These are phyloP conservation scores for Blastomyces silverae DNA, from an alignment of 2,329 filamentous ascomycete genomes.

Conservation along the genomic window DNA sequence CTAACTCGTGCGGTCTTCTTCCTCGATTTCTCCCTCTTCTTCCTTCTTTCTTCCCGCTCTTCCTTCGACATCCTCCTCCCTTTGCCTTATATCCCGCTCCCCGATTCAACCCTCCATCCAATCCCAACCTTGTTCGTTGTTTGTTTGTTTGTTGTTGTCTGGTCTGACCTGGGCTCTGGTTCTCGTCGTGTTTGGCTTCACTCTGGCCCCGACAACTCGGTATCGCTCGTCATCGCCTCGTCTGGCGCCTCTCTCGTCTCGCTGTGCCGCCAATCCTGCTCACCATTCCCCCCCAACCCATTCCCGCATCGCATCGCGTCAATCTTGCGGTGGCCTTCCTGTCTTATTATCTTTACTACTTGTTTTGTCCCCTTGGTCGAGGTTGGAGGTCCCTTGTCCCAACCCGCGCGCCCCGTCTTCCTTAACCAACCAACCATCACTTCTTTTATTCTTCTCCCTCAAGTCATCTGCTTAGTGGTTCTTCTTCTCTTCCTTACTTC, in stretches of 20 bases:
- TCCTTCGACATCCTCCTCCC: neutral
- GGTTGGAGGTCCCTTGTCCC: neutral
- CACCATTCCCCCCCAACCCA: slow-evolving; percentile 2
- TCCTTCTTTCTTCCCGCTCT: neutral
- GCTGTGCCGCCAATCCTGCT: neutral
- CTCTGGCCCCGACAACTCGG: neutral
- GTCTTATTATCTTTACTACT: neutral
- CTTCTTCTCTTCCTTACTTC: neutral
- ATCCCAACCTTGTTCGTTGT: neutral
- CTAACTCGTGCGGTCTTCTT: neutral
- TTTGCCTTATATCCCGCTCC: neutral
- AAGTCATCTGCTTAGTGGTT: neutral
- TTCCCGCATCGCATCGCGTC: slow-evolving; percentile 1
- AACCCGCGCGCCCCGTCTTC: neutral
- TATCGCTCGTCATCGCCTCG: slow-evolving; percentile 19
- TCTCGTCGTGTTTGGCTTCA: slow-evolving; percentile 4
- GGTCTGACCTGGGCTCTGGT: neutral
- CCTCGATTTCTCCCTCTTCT: slow-evolving; percentile 6
- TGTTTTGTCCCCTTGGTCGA: neutral
- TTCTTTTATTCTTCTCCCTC: neutral
- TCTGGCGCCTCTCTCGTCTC: slow-evolving; percentile 19
- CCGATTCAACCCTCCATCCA: slow-evolving; percentile 6
- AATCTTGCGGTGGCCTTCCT: neutral
- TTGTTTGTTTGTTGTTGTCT: neutral
- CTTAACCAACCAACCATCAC: neutral